phyloP scores from a whole-genome alignment of 2,329 filamentous ascomycete species.

The Grosmannia serpens region DNA sequence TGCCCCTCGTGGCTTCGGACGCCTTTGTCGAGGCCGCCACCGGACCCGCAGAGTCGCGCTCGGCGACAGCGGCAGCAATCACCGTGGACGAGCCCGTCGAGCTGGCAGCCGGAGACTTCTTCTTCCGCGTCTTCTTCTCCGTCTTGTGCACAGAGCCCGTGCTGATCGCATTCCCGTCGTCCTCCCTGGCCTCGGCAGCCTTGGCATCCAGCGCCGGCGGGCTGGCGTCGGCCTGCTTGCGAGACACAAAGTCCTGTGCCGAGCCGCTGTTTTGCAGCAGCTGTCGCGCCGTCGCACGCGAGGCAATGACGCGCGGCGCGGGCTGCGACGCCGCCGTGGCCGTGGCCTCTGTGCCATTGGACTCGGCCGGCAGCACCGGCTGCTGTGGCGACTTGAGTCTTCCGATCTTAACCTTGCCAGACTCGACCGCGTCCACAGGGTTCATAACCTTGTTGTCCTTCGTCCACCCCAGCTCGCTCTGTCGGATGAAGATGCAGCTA shows the following conservation, averaged over 20 bases:
- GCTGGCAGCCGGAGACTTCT: slow-evolving; percentile 47
- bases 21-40: background rate
- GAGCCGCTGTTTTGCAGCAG: slow-evolving; percentile 13
- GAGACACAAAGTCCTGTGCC: slow-evolving; percentile 20
- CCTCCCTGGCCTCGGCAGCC: slow-evolving; percentile 32
- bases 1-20: background rate
- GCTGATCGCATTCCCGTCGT: slow-evolving; percentile 19
- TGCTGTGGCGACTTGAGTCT: slow-evolving; percentile 47
- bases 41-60: slow-evolving; percentile 12
- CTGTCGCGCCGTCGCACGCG: slow-evolving; percentile 24
- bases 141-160: slow-evolving; percentile 14
- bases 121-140: slow-evolving; percentile 53
- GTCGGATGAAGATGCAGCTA: slow-evolving; percentile 77
- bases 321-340: background rate
- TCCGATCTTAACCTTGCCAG: slow-evolving; percentile 62
- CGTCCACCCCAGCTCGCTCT: slow-evolving; percentile 84
- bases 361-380: slow-evolving; percentile 31
- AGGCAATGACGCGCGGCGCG: slow-evolving; percentile 21
- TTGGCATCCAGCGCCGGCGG: slow-evolving; percentile 26
- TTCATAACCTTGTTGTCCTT: slow-evolving; percentile 78
- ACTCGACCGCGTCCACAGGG: slow-evolving; percentile 62
- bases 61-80: background rate
- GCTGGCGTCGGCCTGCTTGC: slow-evolving; percentile 20
- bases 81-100: background rate
- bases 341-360: slow-evolving; percentile 11